phyloP scores from a whole-genome alignment of 805 yeast genomes.

The Blastobotrys attinorum region DNA sequence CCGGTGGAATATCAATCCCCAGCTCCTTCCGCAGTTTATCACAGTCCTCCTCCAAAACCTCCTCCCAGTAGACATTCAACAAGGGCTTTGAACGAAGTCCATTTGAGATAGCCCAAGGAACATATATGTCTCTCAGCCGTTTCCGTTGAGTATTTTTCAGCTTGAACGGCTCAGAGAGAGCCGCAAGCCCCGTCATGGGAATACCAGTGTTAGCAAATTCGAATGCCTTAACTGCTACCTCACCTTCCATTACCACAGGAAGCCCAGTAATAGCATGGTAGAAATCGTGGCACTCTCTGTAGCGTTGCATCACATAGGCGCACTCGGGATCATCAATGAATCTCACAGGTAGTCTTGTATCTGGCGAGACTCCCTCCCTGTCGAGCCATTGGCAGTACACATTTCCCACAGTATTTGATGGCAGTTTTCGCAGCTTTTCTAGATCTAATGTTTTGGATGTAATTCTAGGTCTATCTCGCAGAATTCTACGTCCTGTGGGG shows the following conservation, averaged over 20 bases:
- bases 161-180: slow-evolving; percentile 79
- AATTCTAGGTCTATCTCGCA: slow-evolving; percentile 76
- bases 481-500: slow-evolving; percentile 65
- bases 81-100: slow-evolving; percentile 69
- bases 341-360: slow-evolving; percentile 80
- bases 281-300: slow-evolving; percentile 95
- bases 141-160: slow-evolving; percentile 55
- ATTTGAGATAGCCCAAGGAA: slow-evolving; percentile 79
- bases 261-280: slow-evolving; percentile 87
- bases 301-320: slow-evolving; percentile 88
- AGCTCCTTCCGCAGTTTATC: slow-evolving; percentile 62
- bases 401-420: slow-evolving; percentile 65
- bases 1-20: slow-evolving; percentile 72
- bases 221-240: slow-evolving; percentile 83
- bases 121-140: slow-evolving; percentile 58
- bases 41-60: slow-evolving; percentile 62
- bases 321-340: slow-evolving; percentile 84
- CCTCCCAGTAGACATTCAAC: slow-evolving; percentile 90
- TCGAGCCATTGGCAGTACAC: slow-evolving; percentile 78
- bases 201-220: slow-evolving; percentile 89
- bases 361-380: slow-evolving; percentile 86
- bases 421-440: slow-evolving; percentile 49
- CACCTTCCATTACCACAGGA: slow-evolving; percentile 94
- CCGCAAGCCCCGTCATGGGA: slow-evolving; percentile 94
- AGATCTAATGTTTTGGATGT: slow-evolving; percentile 64